Base-by-base conservation (phyloP, 2,329 filamentous ascomycete species). In the Sordariomycetes sp. region DNA sequence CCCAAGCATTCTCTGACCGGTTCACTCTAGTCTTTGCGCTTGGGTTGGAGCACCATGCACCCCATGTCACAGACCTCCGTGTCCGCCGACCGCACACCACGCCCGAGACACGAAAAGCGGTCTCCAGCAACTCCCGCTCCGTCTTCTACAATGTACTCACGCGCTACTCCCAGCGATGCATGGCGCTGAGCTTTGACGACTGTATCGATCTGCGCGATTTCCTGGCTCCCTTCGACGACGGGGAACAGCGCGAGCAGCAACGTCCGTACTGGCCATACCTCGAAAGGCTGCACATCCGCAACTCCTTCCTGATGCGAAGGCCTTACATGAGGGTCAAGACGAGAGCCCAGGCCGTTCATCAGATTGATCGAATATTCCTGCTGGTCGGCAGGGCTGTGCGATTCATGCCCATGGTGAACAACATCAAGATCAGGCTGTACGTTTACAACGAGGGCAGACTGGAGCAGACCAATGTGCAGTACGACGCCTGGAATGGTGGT, bases 301-400 rank as follows among this genome's bases (percentile, higher is more conserved):
- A 37, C 25, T 37, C 35, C 9, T 37, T 29, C 30, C 33, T 37
- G 35, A 15, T 37, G 23, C 35, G 35, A 4, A 21, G 35, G 19
- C 35, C 35, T 3, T 37, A 37, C 20, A 23, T 23, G 19, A 24
- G 35, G 5, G 35, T 37, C 4, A 8, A n/a, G 3, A 29, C n/a
- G 8, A 30, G 30, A 9, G 17, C 35, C 25, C 25, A n/a, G 6
- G 33, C 37, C 17, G 15, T 39, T 17, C 15, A 23, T n/a, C 33
- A 34, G 8, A 24, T 39, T 6, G 30, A 39, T 23, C 30, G 36
- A 11, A 23, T 37, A 17, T 15, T 30, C 16, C 26, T 33, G 2
- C n/a, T 37, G 10, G 30, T 29, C 8, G 35, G 35, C 7, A 17
- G 35, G 16, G 35, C 35, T 6, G 11, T 33, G 19, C 30, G 35